phyloP scores from a whole-genome alignment of 148 eudicot species.

The Pharnaceum exiguum region DNA sequence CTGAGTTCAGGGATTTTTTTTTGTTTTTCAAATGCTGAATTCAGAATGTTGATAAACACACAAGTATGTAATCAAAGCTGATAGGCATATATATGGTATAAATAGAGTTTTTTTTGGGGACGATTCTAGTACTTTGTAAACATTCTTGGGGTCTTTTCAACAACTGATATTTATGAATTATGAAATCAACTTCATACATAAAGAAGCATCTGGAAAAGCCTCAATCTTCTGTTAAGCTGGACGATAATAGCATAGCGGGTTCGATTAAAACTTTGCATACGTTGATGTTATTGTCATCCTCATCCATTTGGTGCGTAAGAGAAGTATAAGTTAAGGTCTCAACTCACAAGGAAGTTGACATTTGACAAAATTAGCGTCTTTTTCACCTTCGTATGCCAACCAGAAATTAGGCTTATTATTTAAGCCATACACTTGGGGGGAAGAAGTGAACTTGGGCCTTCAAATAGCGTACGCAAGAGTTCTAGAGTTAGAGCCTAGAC shows the following conservation, averaged over 20 bases:
- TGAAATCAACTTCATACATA: not conserved
- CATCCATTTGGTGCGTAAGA: not conserved
- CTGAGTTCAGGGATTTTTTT: too few species aligned
- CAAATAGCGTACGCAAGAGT: too few species aligned
- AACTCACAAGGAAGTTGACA: too few species aligned
- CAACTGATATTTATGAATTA: not conserved
- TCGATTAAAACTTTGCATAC: not conserved
- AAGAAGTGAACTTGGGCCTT: too few species aligned
- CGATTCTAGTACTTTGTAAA: conserved; percentile 20
- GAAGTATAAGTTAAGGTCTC: not conserved
- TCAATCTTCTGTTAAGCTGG: not conserved
- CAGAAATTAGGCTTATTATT: not conserved
- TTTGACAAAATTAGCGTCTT: too few species aligned
- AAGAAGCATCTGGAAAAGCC: conserved; percentile 14
- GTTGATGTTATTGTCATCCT: not conserved
- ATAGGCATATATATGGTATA: not conserved
- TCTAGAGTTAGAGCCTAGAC: too few species aligned
- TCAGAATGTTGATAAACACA: not conserved
- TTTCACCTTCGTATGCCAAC: conserved; percentile 2
- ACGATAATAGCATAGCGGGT: too few species aligned
- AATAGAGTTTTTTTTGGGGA: conserved; percentile 4
- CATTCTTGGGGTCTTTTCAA: not conserved
- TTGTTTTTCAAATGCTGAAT: not conserved
- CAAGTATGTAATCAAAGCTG: not conserved
- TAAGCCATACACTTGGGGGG: conserved; percentile 18